Evolutionary conservation across 2,329 filamentous ascomycete genomes (phyloP).

Genomic region (Exserohilum rostratum): DNA sequence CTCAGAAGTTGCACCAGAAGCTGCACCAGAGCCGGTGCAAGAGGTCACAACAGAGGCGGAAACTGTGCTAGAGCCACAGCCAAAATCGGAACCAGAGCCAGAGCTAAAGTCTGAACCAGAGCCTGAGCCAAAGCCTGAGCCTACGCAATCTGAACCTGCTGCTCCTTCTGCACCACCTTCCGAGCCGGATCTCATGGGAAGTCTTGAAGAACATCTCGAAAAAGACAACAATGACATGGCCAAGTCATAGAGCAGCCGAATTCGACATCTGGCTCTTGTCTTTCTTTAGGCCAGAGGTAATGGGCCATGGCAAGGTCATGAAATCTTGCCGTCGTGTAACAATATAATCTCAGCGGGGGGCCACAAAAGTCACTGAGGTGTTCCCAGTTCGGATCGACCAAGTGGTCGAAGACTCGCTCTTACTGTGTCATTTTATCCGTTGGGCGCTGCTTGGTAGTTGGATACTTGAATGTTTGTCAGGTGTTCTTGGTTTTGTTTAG

Average conservation of each 20-base stretch:
- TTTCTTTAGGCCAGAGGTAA: not conserved
- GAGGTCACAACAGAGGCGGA: constrained; percentile 1
- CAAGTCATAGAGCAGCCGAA: constrained; percentile 14
- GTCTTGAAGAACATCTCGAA: constrained; percentile 54
- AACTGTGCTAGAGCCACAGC: not conserved
- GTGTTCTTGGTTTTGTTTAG: not conserved
- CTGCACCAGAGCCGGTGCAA: not conserved
- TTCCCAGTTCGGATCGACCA: too few species aligned
- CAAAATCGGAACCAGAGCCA: constrained; percentile 1
- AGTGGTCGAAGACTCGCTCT: not conserved
- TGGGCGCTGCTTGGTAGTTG: not conserved
- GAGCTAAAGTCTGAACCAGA: not conserved
- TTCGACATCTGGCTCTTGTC: not conserved
- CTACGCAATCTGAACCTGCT: constrained; percentile 10
- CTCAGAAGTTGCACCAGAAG: not conserved
- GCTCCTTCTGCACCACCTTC: constrained; percentile 29
- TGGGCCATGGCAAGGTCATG: not conserved
- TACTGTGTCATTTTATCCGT: not conserved
- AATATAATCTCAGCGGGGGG: not conserved
- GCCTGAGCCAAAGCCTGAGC: not conserved
- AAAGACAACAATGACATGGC: constrained; percentile 34
- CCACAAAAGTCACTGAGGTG: not conserved
- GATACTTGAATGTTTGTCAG: not conserved
- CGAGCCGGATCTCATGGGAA: constrained; percentile 55
- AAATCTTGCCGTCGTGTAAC: not conserved